Evolutionary conservation across 2,329 filamentous ascomycete genomes (phyloP).

Genomic region (Alternaria viburni): DNA sequence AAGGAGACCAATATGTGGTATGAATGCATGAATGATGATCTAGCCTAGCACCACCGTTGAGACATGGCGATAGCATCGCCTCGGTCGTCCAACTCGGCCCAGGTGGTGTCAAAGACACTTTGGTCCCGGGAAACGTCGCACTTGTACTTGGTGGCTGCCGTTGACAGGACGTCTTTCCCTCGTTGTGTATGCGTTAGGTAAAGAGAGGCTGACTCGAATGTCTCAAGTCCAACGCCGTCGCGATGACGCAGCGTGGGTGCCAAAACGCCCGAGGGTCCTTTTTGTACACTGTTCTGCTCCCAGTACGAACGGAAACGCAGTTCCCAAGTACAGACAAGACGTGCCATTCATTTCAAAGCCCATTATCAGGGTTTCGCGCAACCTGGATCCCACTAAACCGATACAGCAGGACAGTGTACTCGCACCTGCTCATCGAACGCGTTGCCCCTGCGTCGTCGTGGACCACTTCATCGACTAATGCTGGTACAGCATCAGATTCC

Average conservation of each 20-base stretch:
- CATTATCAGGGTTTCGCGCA: background rate
- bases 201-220: background rate
- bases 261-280: background rate
- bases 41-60: background rate
- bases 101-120: background rate
- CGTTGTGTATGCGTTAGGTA: background rate
- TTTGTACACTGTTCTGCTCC: background rate
- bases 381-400: background rate
- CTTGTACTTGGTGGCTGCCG: conserved; percentile 6
- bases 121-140: conserved; percentile 6
- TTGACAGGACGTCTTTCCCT: conserved; percentile 5
- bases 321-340: background rate
- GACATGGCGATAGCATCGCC: background rate
- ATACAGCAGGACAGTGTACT: background rate
- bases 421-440: background rate
- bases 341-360: background rate
- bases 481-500: conserved; percentile 3
- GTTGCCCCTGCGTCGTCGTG: background rate
- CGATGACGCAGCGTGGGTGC: background rate
- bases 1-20: background rate
- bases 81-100: background rate
- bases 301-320: background rate
- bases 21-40: background rate
- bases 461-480: background rate
- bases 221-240: background rate